Evolutionary conservation across 306 rosid species (phyloP).

Genomic region (Acacia acuminata): DNA sequence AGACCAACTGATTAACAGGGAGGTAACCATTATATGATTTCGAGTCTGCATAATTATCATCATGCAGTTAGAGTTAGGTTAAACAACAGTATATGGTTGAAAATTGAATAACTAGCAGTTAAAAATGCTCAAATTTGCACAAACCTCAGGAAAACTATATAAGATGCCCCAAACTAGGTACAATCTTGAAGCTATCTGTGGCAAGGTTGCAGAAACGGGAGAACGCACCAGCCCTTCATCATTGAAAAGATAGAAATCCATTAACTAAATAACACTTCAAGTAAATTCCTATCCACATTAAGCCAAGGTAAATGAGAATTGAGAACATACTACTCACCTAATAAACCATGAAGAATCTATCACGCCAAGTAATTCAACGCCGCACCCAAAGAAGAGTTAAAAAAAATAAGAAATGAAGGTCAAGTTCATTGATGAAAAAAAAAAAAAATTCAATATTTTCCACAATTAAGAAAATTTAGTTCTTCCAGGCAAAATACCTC

Average conservation of each 20-base stretch:
- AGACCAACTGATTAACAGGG: conserved; percentile 77
- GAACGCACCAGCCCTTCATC: conserved; percentile 77
- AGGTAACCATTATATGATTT: conserved; percentile 57
- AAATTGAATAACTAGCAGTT: neutral
- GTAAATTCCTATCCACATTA: conserved; percentile 1
- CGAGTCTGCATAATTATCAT: conserved; percentile 45
- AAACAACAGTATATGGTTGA: neutral
- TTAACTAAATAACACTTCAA: conserved; percentile 4
- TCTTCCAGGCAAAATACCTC: conserved; percentile 48
- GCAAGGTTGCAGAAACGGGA: conserved; percentile 83
- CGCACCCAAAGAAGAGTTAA: neutral
- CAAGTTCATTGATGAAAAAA: conserved; percentile 14
- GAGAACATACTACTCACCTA: conserved; percentile 62
- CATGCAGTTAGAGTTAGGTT: conserved; percentile 2
- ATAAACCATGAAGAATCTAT: conserved; percentile 84
- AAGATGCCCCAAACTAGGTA: conserved; percentile 80
- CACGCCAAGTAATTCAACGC: conserved; percentile 29
- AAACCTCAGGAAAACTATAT: conserved; percentile 89
- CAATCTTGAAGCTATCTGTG: conserved; percentile 78
- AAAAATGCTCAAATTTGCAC: neutral
- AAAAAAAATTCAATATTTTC: neutral
- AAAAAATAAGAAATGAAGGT: neutral
- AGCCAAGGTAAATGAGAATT: neutral
- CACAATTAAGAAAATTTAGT: conserved; percentile 12
- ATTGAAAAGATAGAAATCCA: neutral